Percentiles rank a stretch among this genome's conserved stretches.
phyloP scores from a whole-genome alignment of 208 protist species.

The Kentomonas sorsogonicus region DNA sequence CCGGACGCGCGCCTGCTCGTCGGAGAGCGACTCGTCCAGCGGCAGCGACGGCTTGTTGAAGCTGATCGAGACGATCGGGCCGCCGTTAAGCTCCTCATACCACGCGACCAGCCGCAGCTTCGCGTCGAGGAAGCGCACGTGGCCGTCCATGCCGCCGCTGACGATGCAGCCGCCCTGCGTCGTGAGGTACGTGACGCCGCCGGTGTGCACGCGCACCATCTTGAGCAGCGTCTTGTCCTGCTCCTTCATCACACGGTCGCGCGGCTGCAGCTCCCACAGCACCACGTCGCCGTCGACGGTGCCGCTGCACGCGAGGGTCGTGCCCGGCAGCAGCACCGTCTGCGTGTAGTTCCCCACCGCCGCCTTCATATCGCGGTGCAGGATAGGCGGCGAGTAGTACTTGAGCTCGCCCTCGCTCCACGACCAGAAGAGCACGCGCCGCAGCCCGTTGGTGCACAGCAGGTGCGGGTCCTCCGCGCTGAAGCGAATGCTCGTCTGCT shows the following conservation, averaged over 20 bases:
- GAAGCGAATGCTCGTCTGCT: constrained; percentile 87
- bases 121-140: constrained; percentile 92
- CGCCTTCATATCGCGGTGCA: constrained; percentile 68
- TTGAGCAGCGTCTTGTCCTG: constrained; percentile 91
- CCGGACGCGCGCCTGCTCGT: constrained; percentile 29
- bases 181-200: constrained; percentile 77
- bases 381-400: constrained; percentile 81
- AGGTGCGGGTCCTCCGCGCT: constrained; percentile 63
- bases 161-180: constrained; percentile 81
- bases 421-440: constrained; percentile 90
- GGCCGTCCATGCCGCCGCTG: constrained; percentile 91
- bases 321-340: constrained; percentile 83
- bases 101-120: constrained; percentile 92
- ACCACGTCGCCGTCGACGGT: constrained; percentile 91
- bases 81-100: constrained; percentile 94
- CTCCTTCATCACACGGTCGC: constrained; percentile 75
- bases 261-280: constrained; percentile 82
- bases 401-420: constrained; percentile 70
- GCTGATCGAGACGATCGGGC: constrained; percentile 90
- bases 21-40: constrained; percentile 27
- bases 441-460: constrained; percentile 86
- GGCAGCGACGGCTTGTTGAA: constrained; percentile 51
- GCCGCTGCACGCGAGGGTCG: constrained; percentile 79
- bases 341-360: constrained; percentile 88
- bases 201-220: constrained; percentile 85